A percentile compares a stretch with the other conserved stretches of the same genome.
phyloP scores from a whole-genome alignment of 2,329 filamentous ascomycete genomes.

The Aspergillus bombycis region DNA sequence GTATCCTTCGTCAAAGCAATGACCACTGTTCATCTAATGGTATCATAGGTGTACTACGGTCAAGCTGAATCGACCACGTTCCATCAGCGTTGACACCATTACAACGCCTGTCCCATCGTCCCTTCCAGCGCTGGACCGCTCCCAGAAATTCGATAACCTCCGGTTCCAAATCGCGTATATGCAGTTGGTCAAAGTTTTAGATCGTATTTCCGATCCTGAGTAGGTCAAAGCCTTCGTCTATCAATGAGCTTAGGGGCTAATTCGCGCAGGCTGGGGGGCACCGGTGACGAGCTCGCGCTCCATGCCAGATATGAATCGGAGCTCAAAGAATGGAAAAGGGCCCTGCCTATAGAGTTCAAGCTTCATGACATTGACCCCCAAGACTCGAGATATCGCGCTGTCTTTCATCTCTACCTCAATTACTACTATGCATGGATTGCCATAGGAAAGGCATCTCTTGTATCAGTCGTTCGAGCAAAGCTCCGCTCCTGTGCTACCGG shows the following conservation, averaged over 20 bases:
- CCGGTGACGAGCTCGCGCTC: neutral
- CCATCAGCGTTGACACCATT: neutral
- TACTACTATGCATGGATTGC: neutral
- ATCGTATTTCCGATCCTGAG: neutral
- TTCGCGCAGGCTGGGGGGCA: neutral
- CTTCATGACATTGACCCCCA: neutral
- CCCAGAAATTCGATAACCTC: neutral
- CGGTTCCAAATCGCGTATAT: neutral
- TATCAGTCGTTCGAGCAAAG: neutral
- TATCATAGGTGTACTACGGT: neutral
- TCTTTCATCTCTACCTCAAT: neutral
- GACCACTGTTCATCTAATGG: neutral
- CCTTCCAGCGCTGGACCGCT: neutral
- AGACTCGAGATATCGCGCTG: neutral
- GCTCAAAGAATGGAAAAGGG: neutral
- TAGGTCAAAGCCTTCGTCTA: neutral
- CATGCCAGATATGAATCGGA: neutral
- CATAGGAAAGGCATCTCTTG: neutral
- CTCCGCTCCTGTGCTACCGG: neutral
- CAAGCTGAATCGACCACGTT: neutral
- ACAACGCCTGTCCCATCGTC: neutral
- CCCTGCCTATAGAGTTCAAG: neutral
- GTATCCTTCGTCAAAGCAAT: neutral
- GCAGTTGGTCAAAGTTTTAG: neutral
- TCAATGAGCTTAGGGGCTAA: too few relatives aligned